These are phyloP conservation scores for Hypoxylon sp. DNA, from an alignment of 2,329 filamentous ascomycete species.

Conservation along the genomic window DNA sequence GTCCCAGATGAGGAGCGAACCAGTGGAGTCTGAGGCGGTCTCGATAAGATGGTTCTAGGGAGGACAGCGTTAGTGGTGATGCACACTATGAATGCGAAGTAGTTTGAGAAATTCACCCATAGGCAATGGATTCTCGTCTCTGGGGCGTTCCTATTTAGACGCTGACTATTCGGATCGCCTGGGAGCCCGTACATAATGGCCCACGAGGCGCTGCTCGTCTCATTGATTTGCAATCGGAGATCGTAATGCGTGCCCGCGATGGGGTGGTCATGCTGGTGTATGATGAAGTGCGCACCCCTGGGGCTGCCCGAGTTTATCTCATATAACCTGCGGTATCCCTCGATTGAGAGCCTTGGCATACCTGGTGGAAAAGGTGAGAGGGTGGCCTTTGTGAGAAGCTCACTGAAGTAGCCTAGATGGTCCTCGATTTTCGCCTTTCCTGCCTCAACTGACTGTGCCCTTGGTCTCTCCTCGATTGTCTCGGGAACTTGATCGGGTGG, in stretches of 20 bases:
- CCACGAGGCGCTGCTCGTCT: conserved; percentile 75
- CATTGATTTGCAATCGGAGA: conserved; percentile 78
- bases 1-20: conserved; percentile 75
- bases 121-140: conserved; percentile 74
- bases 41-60: conserved; percentile 73
- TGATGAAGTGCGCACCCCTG: conserved; percentile 72
- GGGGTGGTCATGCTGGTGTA: conserved; percentile 82
- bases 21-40: conserved; percentile 67
- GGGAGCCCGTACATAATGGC: conserved; percentile 75
- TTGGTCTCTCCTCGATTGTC: conserved; percentile 39
- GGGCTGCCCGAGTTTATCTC: conserved; percentile 51
- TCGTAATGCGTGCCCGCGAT: conserved; percentile 79
- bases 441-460: conserved; percentile 60
- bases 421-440: conserved; percentile 57
- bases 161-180: conserved; percentile 68
- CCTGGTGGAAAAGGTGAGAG: conserved; percentile 43
- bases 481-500: conserved; percentile 13
- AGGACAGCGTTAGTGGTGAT: neutral
- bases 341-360: conserved; percentile 56
- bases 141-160: conserved; percentile 71
- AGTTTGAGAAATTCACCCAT: conserved; percentile 61
- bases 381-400: conserved; percentile 52
- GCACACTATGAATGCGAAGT: neutral
- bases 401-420: conserved; percentile 59
- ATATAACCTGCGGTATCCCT: conserved; percentile 58